Conservation (phyloP, 176 grass and related monocot genomes). For the Saccharum officinarum region DNA sequence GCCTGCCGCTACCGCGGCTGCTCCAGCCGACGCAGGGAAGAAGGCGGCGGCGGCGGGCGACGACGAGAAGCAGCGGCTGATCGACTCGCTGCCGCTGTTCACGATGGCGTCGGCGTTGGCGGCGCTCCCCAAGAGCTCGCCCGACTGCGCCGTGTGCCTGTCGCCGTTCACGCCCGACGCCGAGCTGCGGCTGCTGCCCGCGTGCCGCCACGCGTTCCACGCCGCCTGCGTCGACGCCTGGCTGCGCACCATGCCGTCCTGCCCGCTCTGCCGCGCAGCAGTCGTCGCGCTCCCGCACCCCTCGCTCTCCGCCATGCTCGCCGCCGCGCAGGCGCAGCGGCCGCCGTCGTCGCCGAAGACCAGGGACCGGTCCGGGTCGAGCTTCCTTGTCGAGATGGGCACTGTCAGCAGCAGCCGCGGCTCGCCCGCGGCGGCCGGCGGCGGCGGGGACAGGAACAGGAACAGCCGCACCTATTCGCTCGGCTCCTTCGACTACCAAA, state of each 20-base stretch:
- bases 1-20: background rate
- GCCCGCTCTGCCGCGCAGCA: conserved; percentile 88
- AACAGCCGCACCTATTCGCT: conserved; percentile 65
- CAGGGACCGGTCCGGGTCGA: conserved; percentile 6
- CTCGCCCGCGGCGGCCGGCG: background rate
- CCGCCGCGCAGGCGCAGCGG: conserved; percentile 3
- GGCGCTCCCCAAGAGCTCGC: conserved; percentile 66
- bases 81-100: conserved; percentile 87
- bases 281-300: conserved; percentile 57
- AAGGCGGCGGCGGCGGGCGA: background rate
- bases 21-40: background rate
- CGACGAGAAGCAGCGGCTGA: conserved; percentile 53
- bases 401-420: conserved; percentile 71
- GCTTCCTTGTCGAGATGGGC: conserved; percentile 88
- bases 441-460: background rate
- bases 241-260: conserved; percentile 78
- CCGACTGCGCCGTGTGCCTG: conserved; percentile 91
- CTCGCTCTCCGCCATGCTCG: conserved; percentile 46
- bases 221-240: conserved; percentile 85
- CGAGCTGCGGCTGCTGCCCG: conserved; percentile 82
- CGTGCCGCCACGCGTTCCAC: conserved; percentile 94
- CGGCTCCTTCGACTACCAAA: conserved; percentile 80
- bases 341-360: background rate
- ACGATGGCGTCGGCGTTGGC: conserved; percentile 70
- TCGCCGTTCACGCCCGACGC: conserved; percentile 72